phyloP scores from a whole-genome alignment of 371 early-diverging fungal genomes.

The Mucor indicus region DNA sequence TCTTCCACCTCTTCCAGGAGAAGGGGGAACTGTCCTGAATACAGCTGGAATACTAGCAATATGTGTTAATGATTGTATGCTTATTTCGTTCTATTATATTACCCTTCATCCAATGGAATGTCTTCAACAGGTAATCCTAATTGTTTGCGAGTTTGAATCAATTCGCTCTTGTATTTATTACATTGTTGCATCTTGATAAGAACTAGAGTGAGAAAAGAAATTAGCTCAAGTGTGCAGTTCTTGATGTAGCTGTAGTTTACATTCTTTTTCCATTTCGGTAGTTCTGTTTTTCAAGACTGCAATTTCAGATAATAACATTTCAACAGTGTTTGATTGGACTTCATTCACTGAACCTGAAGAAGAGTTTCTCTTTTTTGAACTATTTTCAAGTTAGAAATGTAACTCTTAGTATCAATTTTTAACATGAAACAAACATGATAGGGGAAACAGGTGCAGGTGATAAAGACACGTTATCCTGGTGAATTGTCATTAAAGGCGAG shows the following conservation, averaged over 20 bases:
- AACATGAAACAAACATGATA: constrained; percentile 14
- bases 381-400: constrained; percentile 1
- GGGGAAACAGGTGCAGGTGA: constrained; percentile 21
- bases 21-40: constrained; percentile 47
- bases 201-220: constrained; percentile 16
- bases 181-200: constrained; percentile 66
- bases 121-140: constrained; percentile 57
- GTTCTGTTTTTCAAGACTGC: constrained; percentile 56
- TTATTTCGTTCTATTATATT: constrained; percentile 1
- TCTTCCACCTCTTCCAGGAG: constrained; percentile 40
- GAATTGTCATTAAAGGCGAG: constrained; percentile 16
- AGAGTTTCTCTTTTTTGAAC: constrained; percentile 52
- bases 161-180: constrained; percentile 67
- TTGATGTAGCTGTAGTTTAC: constrained; percentile 29
- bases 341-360: constrained; percentile 28
- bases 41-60: constrained; percentile 35
- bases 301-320: constrained; percentile 70
- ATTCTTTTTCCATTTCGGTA: constrained; percentile 73
- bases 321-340: constrained; percentile 49
- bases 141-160: constrained; percentile 66
- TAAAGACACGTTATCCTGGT: constrained; percentile 13
- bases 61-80: neutral
- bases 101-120: constrained; percentile 58
- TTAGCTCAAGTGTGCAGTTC: neutral
- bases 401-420: neutral